Evolutionary conservation across 805 yeast genomes (phyloP), one percentile per base, ranked within the genome.

Genomic region (Sugiyamaella marilandica): DNA sequence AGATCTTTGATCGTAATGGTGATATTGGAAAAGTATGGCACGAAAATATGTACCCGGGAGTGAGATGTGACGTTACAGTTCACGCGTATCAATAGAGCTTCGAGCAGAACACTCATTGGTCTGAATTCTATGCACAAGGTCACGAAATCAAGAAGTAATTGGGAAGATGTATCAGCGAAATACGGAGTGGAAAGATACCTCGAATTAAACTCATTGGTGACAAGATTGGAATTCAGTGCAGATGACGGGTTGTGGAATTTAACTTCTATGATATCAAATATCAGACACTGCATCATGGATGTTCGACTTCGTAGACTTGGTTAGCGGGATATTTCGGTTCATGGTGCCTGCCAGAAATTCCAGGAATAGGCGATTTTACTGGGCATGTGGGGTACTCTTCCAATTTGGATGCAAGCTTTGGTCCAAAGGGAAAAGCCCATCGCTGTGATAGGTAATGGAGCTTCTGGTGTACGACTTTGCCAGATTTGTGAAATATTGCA

Each of bases 401-500:
- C 26, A 58, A 58, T 14, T 70, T 70, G 69, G 63, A 70, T 41
- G 57, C 55, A 11, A 57, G 54, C 8, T 54, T 55, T 34, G 62
- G 56, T 24, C 54, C 58, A 34, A 52, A 37, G 33, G 65, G 58
- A 31, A 67, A 69, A 46, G n/a, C 51, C 49, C 10, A 61, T 66
- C 2, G 66, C 69, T 18, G 59, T 69, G 2, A 57, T 70, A 13
- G 74, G 75, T 1, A 61, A 59, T 45, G 69, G 71, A 10, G 62
- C 73, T 1, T 63, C 68, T 8, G 73, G 73, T 2, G 62, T 66
- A 16, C 70, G 66, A 47, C 63, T 5, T 51, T 64, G 16, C 68
- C 68, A 4, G 4, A 43, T 18, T 29, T 29, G 16, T 34, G 47
- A 52, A 14, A 37, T 62, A 51, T 54, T 10, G 68, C 65, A 10